These are phyloP conservation scores for Aspergillus pseudonomiae DNA, from an alignment of 2,329 filamentous ascomycete species.

Conservation along the genomic window DNA sequence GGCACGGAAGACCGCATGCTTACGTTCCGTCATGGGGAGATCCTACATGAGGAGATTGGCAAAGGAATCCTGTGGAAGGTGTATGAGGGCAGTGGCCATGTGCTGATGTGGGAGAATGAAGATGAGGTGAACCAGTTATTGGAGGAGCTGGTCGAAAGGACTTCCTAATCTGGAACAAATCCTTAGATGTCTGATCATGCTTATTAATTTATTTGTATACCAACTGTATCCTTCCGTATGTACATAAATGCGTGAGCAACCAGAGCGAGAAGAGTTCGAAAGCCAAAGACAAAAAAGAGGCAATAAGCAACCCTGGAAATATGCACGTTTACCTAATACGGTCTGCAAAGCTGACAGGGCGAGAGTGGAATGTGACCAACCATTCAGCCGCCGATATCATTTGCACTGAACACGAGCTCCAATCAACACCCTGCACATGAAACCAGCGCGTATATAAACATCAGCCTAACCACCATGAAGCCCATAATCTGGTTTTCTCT, in stretches of 20 bases:
- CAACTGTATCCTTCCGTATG: background rate
- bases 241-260: background rate
- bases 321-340: background rate
- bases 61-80: conserved; percentile 57
- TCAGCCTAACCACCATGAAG: background rate
- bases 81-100: conserved; percentile 75
- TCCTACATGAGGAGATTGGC: conserved; percentile 70
- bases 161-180: conserved; percentile 4
- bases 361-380: background rate
- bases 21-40: conserved; percentile 67
- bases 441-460: background rate
- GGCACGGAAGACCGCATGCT: conserved; percentile 80
- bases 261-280: background rate
- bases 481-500: too few relatives aligned
- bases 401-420: background rate
- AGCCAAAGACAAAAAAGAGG: background rate
- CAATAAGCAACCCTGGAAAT: background rate
- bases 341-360: background rate
- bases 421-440: background rate
- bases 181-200: background rate
- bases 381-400: background rate
- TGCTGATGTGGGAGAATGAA: conserved; percentile 70
- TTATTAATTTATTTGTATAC: background rate
- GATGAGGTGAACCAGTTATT: conserved; percentile 69
- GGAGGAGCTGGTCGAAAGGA: conserved; percentile 57